These are phyloP conservation scores for Rhipidocladum racemiflorum DNA, from an alignment of 176 grass and related monocot genomes.

Conservation along the genomic window DNA sequence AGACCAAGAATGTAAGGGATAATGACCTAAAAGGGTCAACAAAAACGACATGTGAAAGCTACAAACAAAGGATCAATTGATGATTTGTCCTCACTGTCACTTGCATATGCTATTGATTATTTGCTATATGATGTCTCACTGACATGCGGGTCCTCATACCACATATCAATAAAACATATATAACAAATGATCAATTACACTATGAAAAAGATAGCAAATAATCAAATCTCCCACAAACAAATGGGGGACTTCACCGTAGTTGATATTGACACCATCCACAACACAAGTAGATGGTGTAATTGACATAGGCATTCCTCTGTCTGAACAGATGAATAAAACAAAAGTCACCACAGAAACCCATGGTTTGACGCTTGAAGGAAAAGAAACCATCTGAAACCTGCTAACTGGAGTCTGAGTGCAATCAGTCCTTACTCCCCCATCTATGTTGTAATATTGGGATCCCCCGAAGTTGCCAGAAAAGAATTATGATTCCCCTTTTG, in stretches of 20 bases:
- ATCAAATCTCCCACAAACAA: too few species aligned
- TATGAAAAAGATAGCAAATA: too few species aligned
- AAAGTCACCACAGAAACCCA: constrained; percentile 18
- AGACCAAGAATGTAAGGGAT: not conserved
- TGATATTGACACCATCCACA: not conserved
- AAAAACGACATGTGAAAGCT: constrained; percentile 2
- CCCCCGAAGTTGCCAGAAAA: not conserved
- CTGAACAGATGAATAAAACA: constrained; percentile 22
- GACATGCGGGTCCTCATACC: too few species aligned
- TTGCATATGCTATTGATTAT: too few species aligned
- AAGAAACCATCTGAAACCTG: constrained; percentile 29
- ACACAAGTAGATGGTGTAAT: not conserved
- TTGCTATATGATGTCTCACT: too few species aligned
- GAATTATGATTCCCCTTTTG: not conserved
- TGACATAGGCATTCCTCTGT: constrained; percentile 2
- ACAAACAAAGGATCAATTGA: constrained; percentile 23
- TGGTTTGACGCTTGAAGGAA: constrained; percentile 3
- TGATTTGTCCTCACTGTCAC: too few species aligned
- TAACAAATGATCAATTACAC: too few species aligned
- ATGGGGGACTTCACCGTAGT: constrained; percentile 4
- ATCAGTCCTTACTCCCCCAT: constrained; percentile 24
- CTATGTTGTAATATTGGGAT: not conserved
- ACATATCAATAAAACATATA: too few species aligned
- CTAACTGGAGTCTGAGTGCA: constrained; percentile 25
- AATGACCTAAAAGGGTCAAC: not conserved